Base-by-base conservation (phyloP, 768 basidiomycete genomes). In the Amanita fuliginea region DNA sequence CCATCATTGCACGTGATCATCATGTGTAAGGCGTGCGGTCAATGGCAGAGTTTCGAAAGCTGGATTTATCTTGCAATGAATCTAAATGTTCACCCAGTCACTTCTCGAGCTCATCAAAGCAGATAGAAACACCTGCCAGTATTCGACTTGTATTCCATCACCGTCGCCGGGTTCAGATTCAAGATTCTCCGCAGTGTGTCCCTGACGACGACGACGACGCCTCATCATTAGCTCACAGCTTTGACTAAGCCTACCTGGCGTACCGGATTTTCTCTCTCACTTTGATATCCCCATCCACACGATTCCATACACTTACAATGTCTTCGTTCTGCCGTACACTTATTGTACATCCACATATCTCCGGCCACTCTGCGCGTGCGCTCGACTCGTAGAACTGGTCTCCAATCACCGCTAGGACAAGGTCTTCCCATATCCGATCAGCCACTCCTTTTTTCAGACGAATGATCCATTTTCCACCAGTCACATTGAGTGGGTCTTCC, bases 131-230 rank as follows among this genome's bases (percentile, higher is more conserved):
- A 54, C 75, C 37, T 51, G 85, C 88, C 88, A 53, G 86, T 91
- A 65, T 95, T 95, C 8, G 90, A 86, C 63, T 95, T 94, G 65
- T 96, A 97, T 62, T 97, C 93, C 81, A 95, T 87, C 53, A 83
- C 75, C 1, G 91, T 94, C 16, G 77, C 70, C 1, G 78, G 59
- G 10, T 92, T 83, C 13, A 97, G 72, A 61, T 80, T 77, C 42
- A 97, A 74, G 11, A 90, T 80, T 57, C 67, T 66, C 42, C 85
- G 76, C 55, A 97, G 78, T 2, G 83, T 85, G 57, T 93, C 90
- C 63, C 92, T 94, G 55, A 11, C 11, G 28, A 28, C n/a, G n/a
- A n/a, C n/a, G n/a, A n/a, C n/a, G n/a, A n/a, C n/a, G 1, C 0
- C 22, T 22, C 22, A 47, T 28, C 49, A 55, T 37, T 42, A 55